Base-by-base conservation (phyloP, 495 filamentous ascomycete genomes). In the Lasiosphaeria hispida region DNA sequence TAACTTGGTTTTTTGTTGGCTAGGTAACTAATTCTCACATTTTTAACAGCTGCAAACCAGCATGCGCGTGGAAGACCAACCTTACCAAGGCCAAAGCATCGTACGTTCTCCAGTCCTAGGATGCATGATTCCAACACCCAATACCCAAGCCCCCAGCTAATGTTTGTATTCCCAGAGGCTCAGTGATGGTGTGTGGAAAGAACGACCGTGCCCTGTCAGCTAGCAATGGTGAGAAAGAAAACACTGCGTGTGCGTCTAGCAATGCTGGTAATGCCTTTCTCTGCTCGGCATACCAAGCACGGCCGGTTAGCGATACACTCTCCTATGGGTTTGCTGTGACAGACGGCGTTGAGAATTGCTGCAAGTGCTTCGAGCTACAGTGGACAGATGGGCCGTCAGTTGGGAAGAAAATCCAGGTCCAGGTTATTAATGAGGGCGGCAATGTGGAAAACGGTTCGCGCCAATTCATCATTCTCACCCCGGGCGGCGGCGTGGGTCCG, bases 371-470 rank as follows among this genome's bases (percentile, higher is more conserved):
- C 38, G 57, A 60, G 37, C 57, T 63, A 7, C 0, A 4, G 10
- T 63, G 57, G 57, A 60, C 48, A 7, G 48, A 53, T 15, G 61
- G 61, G 10, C 36, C 53, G 11, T 40, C 52, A 1, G 57, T 44
- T 6, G 61, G 61, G 34, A 60, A 60, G 53, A 19, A 18, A 4
- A 35, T 63, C n/a, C 53, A 57, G 17, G 57, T 63, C 10, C 61
- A 63, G 53, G 47, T 57, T 13, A 60, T 63, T 53, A 63, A 63
- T 39, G 57, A 57, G 37, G 61, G 61, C 14, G 61, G 61, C 42
- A 51, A 44, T 13, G 41, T 34, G 10, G 15, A 38, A 10, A 39
- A 48, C 19, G 23, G 18, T 14, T n/a, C 15, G 19, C 48, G 57
- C 8, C 34, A 58, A n/a, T 67, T 61, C 18, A 56, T 59, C 15